These are phyloP conservation scores for Cytidiella melzeri DNA, from an alignment of 768 basidiomycete species.

Conservation along the genomic window DNA sequence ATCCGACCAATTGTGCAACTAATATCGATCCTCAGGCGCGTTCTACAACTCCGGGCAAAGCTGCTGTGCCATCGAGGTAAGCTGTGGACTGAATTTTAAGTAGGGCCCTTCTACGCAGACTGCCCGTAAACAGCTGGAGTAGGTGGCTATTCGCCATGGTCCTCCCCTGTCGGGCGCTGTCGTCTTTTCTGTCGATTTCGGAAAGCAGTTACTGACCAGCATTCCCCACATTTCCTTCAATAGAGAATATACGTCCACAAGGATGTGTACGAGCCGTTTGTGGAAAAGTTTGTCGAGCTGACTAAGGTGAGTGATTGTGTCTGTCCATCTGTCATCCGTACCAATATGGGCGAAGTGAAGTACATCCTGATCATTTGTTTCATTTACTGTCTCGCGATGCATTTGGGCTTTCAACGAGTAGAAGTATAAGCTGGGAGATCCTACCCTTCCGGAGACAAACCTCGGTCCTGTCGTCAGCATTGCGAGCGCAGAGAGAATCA, in stretches of 20 bases:
- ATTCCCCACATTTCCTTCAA: background rate
- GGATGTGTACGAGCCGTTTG: conserved; percentile 72
- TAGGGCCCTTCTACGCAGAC: background rate
- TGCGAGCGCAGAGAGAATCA: conserved; percentile 77
- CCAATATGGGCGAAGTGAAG: too few species aligned
- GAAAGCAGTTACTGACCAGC: background rate
- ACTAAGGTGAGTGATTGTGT: conserved; percentile 46
- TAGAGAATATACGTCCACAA: conserved; percentile 94
- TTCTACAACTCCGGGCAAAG: conserved; percentile 98
- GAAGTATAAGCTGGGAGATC: conserved; percentile 85
- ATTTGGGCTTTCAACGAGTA: conserved; percentile 29
- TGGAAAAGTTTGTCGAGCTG: conserved; percentile 62
- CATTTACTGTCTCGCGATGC: too few species aligned
- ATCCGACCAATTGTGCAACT: too few species aligned
- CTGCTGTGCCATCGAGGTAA: conserved; percentile 87
- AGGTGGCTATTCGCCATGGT: too few species aligned
- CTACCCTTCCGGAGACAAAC: conserved; percentile 63
- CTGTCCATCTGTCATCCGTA: background rate
- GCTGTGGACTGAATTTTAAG: conserved; percentile 10
- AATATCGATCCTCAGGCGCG: too few species aligned
- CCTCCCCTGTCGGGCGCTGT: too few species aligned
- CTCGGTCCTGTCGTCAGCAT: conserved; percentile 92
- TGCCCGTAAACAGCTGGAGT: too few species aligned
- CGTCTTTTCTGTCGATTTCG: background rate
- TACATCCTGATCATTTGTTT: too few species aligned